Conservation (phyloP, 371 early-diverging fungal genomes). For the Coemansia linderi region DNA sequence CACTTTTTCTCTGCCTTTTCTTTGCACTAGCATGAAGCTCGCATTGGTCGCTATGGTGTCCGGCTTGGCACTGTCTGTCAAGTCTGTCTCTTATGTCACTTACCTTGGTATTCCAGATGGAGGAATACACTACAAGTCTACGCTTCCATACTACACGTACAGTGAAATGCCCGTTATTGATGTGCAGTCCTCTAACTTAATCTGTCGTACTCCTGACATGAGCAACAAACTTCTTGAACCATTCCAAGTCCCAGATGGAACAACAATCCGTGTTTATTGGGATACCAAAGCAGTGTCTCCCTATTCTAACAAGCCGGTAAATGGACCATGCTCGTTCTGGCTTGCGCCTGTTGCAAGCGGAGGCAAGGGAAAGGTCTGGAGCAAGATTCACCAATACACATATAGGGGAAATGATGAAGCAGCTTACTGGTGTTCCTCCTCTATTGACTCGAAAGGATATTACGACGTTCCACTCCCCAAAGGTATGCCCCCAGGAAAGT, state of each 20-base stretch:
- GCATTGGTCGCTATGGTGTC: neutral
- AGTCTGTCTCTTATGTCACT: neutral
- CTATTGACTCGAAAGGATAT: neutral
- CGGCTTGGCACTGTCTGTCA: neutral
- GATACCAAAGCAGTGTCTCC: neutral
- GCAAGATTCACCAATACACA: neutral
- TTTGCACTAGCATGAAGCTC: neutral
- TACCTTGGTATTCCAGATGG: neutral
- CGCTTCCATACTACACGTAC: neutral
- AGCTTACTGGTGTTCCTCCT: neutral
- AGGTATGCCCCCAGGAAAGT: neutral
- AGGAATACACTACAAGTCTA: neutral
- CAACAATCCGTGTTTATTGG: neutral
- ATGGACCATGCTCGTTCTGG: neutral
- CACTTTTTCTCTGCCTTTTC: neutral
- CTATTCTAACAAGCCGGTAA: neutral
- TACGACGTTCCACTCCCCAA: neutral
- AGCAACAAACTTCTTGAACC: neutral
- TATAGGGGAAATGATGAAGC: neutral
- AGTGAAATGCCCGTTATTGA: neutral
- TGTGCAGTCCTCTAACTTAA: neutral
- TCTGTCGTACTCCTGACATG: neutral
- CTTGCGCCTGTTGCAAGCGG: neutral
- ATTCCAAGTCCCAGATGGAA: neutral
- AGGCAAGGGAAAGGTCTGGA: neutral